phyloP scores from a whole-genome alignment of 2,329 filamentous ascomycete species.

The Hypoxylon rubiginosum region DNA sequence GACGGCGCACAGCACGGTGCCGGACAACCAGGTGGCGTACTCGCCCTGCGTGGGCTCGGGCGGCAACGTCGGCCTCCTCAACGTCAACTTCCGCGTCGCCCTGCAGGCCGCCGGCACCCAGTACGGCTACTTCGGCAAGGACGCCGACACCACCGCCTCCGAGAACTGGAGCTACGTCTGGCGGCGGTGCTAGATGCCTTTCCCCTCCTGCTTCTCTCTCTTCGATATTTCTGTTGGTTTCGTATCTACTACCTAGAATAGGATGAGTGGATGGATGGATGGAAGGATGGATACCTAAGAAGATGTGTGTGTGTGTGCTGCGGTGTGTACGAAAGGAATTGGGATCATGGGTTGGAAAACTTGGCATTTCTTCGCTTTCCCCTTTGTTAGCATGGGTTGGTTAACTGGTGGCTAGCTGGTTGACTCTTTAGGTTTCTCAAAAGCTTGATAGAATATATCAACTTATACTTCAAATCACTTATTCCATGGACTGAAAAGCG shows the following conservation, averaged over 20 bases:
- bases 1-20: constrained; percentile 49
- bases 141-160: constrained; percentile 43
- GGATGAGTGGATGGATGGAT: constrained; percentile 3
- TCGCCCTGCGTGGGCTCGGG: constrained; percentile 52
- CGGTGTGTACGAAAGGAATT: neutral
- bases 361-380: constrained; percentile 1
- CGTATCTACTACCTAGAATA: no score
- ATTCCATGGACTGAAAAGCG: neutral
- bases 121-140: constrained; percentile 55
- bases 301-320: constrained; percentile 11
- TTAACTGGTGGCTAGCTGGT: neutral
- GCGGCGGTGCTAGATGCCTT: constrained; percentile 51
- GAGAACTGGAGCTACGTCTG: constrained; percentile 56
- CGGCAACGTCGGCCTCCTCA: constrained; percentile 55
- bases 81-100: constrained; percentile 58
- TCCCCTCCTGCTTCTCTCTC: neutral
- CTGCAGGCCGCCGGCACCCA: constrained; percentile 50
- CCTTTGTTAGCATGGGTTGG: constrained; percentile 23
- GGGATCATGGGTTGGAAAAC: constrained; percentile 3
- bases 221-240: neutral
- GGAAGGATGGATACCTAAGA: constrained; percentile 4
- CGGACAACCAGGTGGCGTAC: constrained; percentile 50
- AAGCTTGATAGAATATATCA: constrained; percentile 30
- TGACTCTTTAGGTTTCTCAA: constrained; percentile 13
- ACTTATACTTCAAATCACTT: constrained; percentile 8